Base-by-base conservation (phyloP, 2,329 filamentous ascomycete genomes). In the Lachnellula suecica region DNA sequence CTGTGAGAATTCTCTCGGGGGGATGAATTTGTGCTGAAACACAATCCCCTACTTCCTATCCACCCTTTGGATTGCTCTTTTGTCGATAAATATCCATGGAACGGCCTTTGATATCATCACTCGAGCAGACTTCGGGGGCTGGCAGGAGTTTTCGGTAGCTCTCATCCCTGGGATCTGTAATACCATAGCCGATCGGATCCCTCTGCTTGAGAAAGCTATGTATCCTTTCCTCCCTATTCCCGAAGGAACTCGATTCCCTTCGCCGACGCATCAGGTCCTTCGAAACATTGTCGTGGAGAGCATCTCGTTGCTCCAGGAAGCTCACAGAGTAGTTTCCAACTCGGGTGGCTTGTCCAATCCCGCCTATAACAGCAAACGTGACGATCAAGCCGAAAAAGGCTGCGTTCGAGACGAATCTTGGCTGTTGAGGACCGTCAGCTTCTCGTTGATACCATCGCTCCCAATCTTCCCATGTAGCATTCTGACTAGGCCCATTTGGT, bases 401-500 rank as follows among this genome's bases (percentile, higher is more conserved):
- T 38, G 84, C 83, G 65, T 96, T 96, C 53, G 87, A 89, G 72
- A 93, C 84, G 70, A 84, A 88, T 47, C 85, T 62, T 0, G 80
- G 79, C 57, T 78, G 72, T 61, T 83, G 81, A 58, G 49, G 57
- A 71, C 73, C 58, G 68, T 68, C 64, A 70, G 63, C 74, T 44
- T 76, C 69, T 65, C 75, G 70, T 29, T 83, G 76, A 62, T 89
- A 81, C 85, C 88, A 96, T 41, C 79, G 79, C 73, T 96, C 90
- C 92, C 92, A 97, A 69, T 99, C 94, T 68, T 99, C 94, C 94
- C 94, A 99, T 0, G 94, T 97, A 1, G 91, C 94, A 68, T 97
- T 97, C 61, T 75, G 69, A 64, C 76, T 81, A 44, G 85, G 81
- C 2, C 78, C 68, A 17, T 57, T 48, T 6, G 62, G 60, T 9